These are phyloP conservation scores for Boletellus ananas DNA, from an alignment of 768 basidiomycete genomes.

Conservation along the genomic window DNA sequence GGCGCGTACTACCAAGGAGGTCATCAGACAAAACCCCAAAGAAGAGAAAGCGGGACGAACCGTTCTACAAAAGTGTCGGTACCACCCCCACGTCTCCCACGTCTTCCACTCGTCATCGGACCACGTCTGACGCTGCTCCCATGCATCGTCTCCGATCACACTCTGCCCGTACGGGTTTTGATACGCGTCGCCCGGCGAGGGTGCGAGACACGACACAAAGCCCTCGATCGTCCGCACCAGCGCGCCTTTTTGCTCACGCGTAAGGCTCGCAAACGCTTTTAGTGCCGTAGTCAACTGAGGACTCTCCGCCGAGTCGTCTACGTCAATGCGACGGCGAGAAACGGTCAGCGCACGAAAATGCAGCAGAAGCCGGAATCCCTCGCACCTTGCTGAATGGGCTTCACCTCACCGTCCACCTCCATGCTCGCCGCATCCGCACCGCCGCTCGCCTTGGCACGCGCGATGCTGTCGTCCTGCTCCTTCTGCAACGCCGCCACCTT, in stretches of 20 bases:
- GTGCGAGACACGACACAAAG: constrained; percentile 64
- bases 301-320: constrained; percentile 55
- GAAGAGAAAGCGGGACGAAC: constrained; percentile 41
- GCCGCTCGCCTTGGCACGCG: constrained; percentile 63
- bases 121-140: constrained; percentile 71
- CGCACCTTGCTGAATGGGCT: constrained; percentile 43
- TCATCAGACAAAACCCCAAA: not conserved
- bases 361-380: no score
- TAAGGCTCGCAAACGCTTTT: constrained; percentile 71
- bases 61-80: constrained; percentile 78
- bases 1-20: constrained; percentile 60
- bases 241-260: constrained; percentile 71
- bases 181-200: constrained; percentile 36
- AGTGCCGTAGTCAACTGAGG: constrained; percentile 66
- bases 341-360: not conserved
- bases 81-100: constrained; percentile 93
- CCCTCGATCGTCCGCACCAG: constrained; percentile 71
- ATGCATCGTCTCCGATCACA: constrained; percentile 62
- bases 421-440: constrained; percentile 47
- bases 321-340: constrained; percentile 2
- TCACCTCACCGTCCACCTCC: constrained; percentile 74
- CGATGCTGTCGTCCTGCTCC: constrained; percentile 85
- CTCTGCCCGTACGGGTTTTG: constrained; percentile 50
- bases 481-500: constrained; percentile 74
- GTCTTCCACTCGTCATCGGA: constrained; percentile 70